Evolutionary conservation across 495 filamentous ascomycete species (phyloP).

Genomic region (Apiosordaria backusii): DNA sequence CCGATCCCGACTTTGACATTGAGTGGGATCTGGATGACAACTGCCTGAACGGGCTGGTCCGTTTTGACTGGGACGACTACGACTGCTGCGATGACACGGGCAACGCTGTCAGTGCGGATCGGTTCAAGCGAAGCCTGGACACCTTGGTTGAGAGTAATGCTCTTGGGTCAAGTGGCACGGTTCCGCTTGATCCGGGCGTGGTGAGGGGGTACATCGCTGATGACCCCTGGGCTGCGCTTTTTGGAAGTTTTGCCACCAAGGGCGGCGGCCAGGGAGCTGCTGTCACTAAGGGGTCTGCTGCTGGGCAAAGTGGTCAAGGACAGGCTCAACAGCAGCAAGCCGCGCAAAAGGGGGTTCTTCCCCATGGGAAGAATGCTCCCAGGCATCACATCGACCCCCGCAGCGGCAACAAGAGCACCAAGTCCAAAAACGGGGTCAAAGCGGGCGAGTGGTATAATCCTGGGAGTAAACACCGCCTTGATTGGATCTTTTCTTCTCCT

Average conservation of each 20-base stretch:
- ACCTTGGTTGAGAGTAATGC: constrained; percentile 12
- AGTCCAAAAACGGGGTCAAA: constrained; percentile 6
- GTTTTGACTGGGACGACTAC: background rate
- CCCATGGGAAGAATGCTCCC: constrained; percentile 14
- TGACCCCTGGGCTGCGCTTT: constrained; percentile 6
- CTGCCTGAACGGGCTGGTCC: constrained; percentile 30
- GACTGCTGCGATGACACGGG: constrained; percentile 8
- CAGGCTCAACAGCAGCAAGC: constrained; percentile 35
- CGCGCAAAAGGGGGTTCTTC: background rate
- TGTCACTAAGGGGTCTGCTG: background rate
- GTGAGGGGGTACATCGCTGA: constrained; percentile 37
- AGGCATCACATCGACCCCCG: background rate
- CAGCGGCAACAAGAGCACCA: background rate
- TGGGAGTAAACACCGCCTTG: constrained; percentile 29
- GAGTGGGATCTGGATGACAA: constrained; percentile 49
- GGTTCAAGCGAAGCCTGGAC: constrained; percentile 16
- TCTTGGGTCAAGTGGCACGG: constrained; percentile 7
- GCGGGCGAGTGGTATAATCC: constrained; percentile 19
- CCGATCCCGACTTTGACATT: constrained; percentile 74
- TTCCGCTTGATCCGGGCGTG: constrained; percentile 42
- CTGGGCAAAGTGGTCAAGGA: no score
- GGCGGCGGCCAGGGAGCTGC: background rate
- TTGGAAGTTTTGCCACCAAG: background rate
- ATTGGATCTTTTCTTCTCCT: constrained; percentile 71
- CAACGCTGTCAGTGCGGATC: constrained; percentile 27